Evolutionary conservation across 2,329 filamentous ascomycete species (phyloP), one percentile per base, ranked within the genome.

Genomic region (Apiospora phragmitis): DNA sequence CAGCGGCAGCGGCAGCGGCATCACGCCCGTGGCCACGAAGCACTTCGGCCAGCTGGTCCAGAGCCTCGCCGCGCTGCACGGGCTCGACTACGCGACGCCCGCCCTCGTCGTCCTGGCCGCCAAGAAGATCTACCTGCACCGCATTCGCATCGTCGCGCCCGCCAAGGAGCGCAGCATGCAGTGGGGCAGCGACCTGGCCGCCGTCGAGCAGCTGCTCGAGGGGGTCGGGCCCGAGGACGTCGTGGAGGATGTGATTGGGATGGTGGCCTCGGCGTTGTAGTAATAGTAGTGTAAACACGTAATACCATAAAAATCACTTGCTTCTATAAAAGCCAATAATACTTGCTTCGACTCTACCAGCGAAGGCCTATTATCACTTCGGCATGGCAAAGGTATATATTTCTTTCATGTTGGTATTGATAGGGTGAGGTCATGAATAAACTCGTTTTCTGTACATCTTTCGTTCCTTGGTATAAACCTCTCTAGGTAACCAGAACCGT

Each of bases 91-190:
- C 79, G 91, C 94, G 6, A 94, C 95, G 0, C 95, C 96, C 0
- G 93, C 94, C 0, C 87, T 98, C 35, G 91, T 98, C 26, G 90
- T 87, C 9, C 85, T 99, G 65, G 96, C 96, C 6, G 91, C 92
- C 1, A 90, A 90, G 72, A 98, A 98, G 83, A 88, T 97, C 32
- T 99, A 97, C 78, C 86, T 92, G 24, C 96, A 99, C 82, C 91
- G 94, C 11, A 90, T 99, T 42, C 81, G 88, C 18, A 87, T 98
- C 70, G 89, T 92, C 0, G 81, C 83, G 1, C 87, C 93, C 0
- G 87, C 90, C 72, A 89, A 90, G 70, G 96, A 98, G 83, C 87
- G 94, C 66, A 98, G 94, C 79, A 88, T 97, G 84, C 94, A 97
- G 80, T 99, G 97, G 90, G 96, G 96, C 0, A 98, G 95, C 80